A percentile compares a stretch with the other conserved stretches of the same genome.
Conservation (phyloP, 1,284 basidiomycete genomes). For the Cutaneotrichosporon mucoides region DNA sequence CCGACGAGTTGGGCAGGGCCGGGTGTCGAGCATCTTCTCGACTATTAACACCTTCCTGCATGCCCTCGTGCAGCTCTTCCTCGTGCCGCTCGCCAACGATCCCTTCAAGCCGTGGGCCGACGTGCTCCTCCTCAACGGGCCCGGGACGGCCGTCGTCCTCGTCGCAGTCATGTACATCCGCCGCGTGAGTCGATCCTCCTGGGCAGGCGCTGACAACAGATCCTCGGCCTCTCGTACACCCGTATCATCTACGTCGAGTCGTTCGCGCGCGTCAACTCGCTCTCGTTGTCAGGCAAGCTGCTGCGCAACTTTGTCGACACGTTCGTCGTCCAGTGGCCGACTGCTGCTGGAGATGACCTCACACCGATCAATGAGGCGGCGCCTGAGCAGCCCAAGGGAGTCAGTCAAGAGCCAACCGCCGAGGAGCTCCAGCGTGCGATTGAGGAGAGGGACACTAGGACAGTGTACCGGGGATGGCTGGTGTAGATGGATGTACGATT, state of each 20-base stretch:
- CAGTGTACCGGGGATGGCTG: constrained; percentile 19
- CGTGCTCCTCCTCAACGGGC: constrained; percentile 85
- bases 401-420: neutral
- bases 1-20: constrained; percentile 72
- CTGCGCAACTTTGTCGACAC: constrained; percentile 76
- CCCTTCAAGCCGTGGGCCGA: constrained; percentile 59
- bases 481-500: constrained; percentile 6
- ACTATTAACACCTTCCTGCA: constrained; percentile 59
- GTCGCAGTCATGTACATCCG: constrained; percentile 69
- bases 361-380: neutral
- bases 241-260: constrained; percentile 87
- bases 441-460: neutral
- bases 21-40: constrained; percentile 63
- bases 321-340: constrained; percentile 83
- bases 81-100: constrained; percentile 51
- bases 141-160: constrained; percentile 85
- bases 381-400: neutral
- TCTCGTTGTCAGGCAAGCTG: constrained; percentile 82
- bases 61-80: constrained; percentile 59
- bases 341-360: constrained; percentile 48
- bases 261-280: constrained; percentile 76
- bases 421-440: neutral
- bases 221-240: constrained; percentile 69
- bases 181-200: constrained; percentile 59
- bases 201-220: constrained; percentile 51